Evolutionary conservation across 225 moss, liverwort and hornwort species (phyloP).

Genomic region (Physcomitrium patens): DNA sequence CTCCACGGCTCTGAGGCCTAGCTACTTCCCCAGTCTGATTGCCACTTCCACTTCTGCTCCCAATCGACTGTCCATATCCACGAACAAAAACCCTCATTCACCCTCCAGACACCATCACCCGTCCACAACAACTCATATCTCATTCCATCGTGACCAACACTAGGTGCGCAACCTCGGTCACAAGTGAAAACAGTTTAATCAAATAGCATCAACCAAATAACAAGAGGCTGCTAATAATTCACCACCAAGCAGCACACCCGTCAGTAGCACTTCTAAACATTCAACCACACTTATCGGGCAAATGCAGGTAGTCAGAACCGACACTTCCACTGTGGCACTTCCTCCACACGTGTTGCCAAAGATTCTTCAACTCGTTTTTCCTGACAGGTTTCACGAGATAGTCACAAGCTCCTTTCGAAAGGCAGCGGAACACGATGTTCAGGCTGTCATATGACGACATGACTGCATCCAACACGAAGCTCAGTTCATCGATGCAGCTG

Average conservation of each 20-base stretch:
- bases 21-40: constrained; percentile 66
- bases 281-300: not conserved
- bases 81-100: not conserved
- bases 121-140: no score
- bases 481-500: constrained; percentile 1
- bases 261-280: not conserved
- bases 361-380: constrained; percentile 88
- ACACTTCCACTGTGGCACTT: constrained; percentile 84
- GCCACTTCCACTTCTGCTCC: constrained; percentile 79
- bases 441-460: constrained; percentile 95
- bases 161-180: no score
- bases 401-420: constrained; percentile 89
- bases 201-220: no score
- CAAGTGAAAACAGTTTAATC: no score
- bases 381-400: constrained; percentile 96
- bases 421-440: constrained; percentile 91
- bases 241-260: not conserved
- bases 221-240: not conserved
- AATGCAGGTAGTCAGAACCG: not conserved
- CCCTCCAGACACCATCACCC: not conserved
- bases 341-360: constrained; percentile 98
- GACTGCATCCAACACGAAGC: constrained; percentile 57
- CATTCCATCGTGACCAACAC: no score
- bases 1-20: constrained; percentile 49
- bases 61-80: constrained; percentile 68